phyloP scores from a whole-genome alignment of 176 grass and related monocot genomes.

The Bothriochloa decipiens region DNA sequence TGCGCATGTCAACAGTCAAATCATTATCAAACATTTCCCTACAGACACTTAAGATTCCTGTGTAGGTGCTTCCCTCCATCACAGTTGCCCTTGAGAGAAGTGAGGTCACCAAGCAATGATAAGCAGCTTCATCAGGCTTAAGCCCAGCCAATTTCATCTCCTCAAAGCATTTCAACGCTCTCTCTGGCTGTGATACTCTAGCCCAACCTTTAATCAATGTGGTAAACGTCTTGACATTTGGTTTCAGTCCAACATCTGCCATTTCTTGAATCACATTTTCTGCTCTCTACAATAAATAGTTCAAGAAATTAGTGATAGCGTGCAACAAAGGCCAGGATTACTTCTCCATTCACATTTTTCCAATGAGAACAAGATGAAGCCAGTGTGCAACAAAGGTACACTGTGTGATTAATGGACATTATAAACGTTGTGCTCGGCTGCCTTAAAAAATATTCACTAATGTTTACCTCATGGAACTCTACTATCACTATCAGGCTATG shows the following conservation, averaged over 20 bases:
- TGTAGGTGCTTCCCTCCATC: slow-evolving; percentile 67
- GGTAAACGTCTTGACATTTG: slow-evolving; percentile 97
- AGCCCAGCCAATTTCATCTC: slow-evolving; percentile 76
- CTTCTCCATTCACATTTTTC: slow-evolving; percentile 21
- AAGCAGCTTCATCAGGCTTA: slow-evolving; percentile 75
- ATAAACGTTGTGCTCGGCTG: slow-evolving; percentile 1
- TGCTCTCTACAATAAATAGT: slow-evolving; percentile 67
- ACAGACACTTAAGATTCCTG: slow-evolving; percentile 80
- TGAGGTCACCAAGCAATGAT: slow-evolving; percentile 93
- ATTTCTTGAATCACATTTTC: slow-evolving; percentile 84
- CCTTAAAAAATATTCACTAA: background rate
- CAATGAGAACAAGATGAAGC: slow-evolving; percentile 30
- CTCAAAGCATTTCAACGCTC: slow-evolving; percentile 79
- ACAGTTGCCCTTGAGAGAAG: slow-evolving; percentile 80
- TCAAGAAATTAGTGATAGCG: slow-evolving; percentile 4
- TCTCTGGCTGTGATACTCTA: slow-evolving; percentile 77
- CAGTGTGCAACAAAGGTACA: background rate
- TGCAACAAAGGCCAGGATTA: slow-evolving; percentile 20
- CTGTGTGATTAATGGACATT: background rate
- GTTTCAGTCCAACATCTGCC: slow-evolving; percentile 69
- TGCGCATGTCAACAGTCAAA: slow-evolving; percentile 78
- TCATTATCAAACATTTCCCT: slow-evolving; percentile 89
- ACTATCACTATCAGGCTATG: slow-evolving; percentile 29
- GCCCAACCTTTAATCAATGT: slow-evolving; percentile 97
- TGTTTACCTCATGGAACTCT: slow-evolving; percentile 17